These are phyloP conservation scores for Piromyces finnis DNA, from an alignment of 192 early-diverging fungal genomes.

Conservation along the genomic window DNA sequence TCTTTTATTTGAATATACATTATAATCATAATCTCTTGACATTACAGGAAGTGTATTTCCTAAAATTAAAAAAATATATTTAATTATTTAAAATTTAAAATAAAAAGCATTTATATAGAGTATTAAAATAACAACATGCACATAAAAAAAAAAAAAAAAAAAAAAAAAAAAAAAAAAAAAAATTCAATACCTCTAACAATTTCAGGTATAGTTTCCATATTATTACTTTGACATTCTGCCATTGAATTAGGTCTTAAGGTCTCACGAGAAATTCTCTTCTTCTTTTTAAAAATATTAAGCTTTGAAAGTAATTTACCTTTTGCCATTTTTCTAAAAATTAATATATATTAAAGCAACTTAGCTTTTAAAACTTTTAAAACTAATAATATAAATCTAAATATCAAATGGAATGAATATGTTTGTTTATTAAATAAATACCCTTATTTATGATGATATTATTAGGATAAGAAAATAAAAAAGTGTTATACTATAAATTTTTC, in stretches of 20 bases:
- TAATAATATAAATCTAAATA: no score
- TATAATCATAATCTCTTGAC: neutral
- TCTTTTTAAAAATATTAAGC: neutral
- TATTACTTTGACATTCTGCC: neutral
- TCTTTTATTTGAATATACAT: neutral
- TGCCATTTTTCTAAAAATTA: neutral
- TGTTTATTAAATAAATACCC: no score
- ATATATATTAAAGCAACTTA: no score
- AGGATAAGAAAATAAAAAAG: no score
- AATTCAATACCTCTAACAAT: neutral
- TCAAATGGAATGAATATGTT: no score
- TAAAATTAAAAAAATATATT: neutral
- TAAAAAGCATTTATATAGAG: no score
- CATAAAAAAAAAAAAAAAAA: no score
- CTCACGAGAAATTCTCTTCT: neutral
- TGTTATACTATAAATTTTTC: no score
- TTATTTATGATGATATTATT: no score
- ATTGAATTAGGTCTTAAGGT: neutral
- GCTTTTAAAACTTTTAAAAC: no score
- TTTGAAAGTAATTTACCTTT: neutral
- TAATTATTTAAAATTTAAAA: no score
- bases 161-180: neutral
- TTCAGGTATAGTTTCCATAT: neutral
- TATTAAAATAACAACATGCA: no score
- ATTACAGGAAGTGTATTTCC: neutral